Evolutionary conservation across 2,329 filamentous ascomycete species (phyloP), one percentile per base, ranked within the genome.

Genomic region (Xylaria sp.): DNA sequence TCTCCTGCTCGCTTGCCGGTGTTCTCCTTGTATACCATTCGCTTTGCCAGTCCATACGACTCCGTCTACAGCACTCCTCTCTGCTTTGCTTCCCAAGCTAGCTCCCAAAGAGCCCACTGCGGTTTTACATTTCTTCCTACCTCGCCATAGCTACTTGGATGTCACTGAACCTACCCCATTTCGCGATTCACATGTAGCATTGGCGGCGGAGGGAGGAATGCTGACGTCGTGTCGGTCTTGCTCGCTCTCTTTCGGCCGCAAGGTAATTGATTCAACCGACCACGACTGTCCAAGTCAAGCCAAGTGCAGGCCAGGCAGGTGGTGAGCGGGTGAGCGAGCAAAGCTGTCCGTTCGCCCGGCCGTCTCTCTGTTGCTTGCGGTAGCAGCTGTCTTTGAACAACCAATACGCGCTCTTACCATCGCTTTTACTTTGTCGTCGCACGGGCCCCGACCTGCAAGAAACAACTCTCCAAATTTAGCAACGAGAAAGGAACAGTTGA

Each of bases 271-370:
- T 20, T 41, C 59, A 25, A 46, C 37, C 39, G 28, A 55, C 58
- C 25, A 39, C 63, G 20, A 28, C 34, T n/a, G 50, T 23, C 46
- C 41, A 51, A 10, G 52, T 28, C 28, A 28, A 28, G 13, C 23
- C 61, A 32, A 23, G n/a, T n/a, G 28, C 41, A 48, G 48, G 25
- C 56, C 37, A 61, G 51, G 37, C 57, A 12, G 55, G 51, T 28
- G 28, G 28, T 28, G 37, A 51, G 28, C 34, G 18, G n/a, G 44
- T 63, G 50, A 65, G 28, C 28, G 37, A 52, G 41, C 39, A 41
- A 41, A 2, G 54, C 34, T 37, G 10, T 37, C 10, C 34, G 34
- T 8, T 10, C 34, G 4, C 34, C 34, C 34, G 8, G 34, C 34
- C 12, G 13, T 15, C 44, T 18, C 51, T 55, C 61, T 51, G 18